A percentile compares a stretch with the other conserved stretches of the same genome.
phyloP scores from a whole-genome alignment of 768 basidiomycete species.

The Neoboletus brunneissimus region DNA sequence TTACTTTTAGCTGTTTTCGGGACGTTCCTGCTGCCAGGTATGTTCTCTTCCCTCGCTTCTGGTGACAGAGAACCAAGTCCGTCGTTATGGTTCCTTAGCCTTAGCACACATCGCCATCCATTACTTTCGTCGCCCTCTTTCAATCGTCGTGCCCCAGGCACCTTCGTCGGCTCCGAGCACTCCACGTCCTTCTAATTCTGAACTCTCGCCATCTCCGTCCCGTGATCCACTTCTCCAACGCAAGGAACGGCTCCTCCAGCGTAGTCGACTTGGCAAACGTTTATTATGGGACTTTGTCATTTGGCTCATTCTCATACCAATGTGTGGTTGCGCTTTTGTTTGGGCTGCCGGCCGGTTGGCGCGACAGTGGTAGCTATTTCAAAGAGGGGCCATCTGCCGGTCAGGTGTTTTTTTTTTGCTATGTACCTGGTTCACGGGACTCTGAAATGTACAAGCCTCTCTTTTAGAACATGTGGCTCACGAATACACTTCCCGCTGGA shows the following conservation, averaged over 20 bases:
- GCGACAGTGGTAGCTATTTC: conserved; percentile 47
- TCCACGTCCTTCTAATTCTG: conserved; percentile 16
- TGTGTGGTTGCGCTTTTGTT: conserved; percentile 51
- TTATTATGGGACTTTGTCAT: conserved; percentile 83
- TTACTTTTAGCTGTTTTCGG: conserved; percentile 51
- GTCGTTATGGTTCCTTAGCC: conserved; percentile 37
- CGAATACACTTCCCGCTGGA: neutral
- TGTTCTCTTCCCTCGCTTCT: conserved; percentile 7
- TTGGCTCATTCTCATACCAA: conserved; percentile 66
- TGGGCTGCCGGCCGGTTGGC: conserved; percentile 57
- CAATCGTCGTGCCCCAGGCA: conserved; percentile 72
- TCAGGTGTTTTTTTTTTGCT: neutral
- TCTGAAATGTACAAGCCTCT: neutral
- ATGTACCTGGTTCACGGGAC: conserved; percentile 5
- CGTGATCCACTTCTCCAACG: conserved; percentile 75
- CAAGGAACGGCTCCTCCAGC: conserved; percentile 84
- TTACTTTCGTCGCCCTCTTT: conserved; percentile 78
- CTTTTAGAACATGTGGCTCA: conserved; percentile 1
- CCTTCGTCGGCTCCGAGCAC: conserved; percentile 26
- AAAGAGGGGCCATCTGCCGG: conserved; percentile 2
- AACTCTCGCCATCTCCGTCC: conserved; percentile 29
- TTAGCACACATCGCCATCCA: conserved; percentile 79
- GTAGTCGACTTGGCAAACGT: conserved; percentile 64
- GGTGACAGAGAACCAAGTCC: neutral
- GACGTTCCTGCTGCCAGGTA: conserved; percentile 65